Conservation (phyloP, 176 grass and related monocot species). For the Panicum miliaceum region DNA sequence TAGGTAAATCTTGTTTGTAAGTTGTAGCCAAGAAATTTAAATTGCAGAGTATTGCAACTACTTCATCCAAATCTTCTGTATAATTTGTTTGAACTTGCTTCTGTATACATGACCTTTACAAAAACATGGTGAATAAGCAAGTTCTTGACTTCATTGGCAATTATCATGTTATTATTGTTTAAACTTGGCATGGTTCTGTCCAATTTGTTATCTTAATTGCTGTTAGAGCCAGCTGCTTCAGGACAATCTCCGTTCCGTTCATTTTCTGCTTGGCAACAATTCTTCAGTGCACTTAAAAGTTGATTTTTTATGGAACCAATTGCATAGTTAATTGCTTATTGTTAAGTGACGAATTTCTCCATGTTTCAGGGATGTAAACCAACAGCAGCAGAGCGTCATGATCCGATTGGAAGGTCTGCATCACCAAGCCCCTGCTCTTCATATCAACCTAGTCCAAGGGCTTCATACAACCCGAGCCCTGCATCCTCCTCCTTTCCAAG, state of each 20-base stretch:
- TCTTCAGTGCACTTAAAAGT: neutral
- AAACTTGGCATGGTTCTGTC: conserved; percentile 14
- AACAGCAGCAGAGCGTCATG: conserved; percentile 41
- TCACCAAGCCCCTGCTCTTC: conserved; percentile 82
- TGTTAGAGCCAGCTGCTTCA: neutral
- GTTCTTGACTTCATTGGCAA: neutral
- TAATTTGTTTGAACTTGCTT: neutral
- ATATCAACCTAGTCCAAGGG: conserved; percentile 68
- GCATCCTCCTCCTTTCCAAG: conserved; percentile 75
- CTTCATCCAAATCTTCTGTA: conserved; percentile 3
- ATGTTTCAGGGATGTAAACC: conserved; percentile 67
- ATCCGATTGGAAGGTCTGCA: conserved; percentile 56
- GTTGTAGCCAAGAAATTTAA: neutral
- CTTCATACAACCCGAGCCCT: conserved; percentile 81
- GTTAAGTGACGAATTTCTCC: conserved; percentile 18
- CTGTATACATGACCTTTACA: neutral
- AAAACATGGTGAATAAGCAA: neutral
- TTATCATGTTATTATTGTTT: conserved; percentile 25
- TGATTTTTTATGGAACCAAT: conserved; percentile 4
- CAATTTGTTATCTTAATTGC: neutral
- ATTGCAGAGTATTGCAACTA: neutral
- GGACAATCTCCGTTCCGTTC: neutral
- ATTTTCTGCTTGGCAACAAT: conserved; percentile 12
- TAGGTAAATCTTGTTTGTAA: neutral
- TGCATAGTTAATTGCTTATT: neutral